A percentile compares a stretch with the other conserved stretches of the same genome.
phyloP scores from a whole-genome alignment of 2,329 filamentous ascomycete genomes.

The Arthrobotrys sphaeroides region DNA sequence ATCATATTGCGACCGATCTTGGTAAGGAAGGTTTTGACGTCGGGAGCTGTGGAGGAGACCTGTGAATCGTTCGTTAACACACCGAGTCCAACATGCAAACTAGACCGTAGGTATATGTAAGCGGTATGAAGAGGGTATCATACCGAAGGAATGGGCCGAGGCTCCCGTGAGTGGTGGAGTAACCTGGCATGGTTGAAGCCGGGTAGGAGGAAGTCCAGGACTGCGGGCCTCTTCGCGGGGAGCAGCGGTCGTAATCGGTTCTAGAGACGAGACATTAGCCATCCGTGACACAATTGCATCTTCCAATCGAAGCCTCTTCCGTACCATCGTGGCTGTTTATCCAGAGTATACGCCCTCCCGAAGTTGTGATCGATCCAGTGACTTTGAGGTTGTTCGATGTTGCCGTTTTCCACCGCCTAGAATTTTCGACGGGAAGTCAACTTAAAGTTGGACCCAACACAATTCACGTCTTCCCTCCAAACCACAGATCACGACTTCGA shows the following conservation, averaged over 20 bases:
- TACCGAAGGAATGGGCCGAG: constrained; percentile 43
- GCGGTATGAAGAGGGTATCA: neutral
- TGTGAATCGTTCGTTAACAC: constrained; percentile 46
- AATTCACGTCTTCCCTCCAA: neutral
- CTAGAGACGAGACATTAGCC: constrained; percentile 10
- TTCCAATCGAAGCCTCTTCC: neutral
- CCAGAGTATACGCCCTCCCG: neutral
- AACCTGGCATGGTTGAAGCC: constrained; percentile 48
- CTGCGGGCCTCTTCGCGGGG: constrained; percentile 25
- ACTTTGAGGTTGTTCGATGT: neutral
- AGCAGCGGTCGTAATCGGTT: constrained; percentile 44
- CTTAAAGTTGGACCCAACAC: constrained; percentile 18
- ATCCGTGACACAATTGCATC: neutral
- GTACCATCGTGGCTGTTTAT: constrained; percentile 27
- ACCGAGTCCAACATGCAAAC: neutral
- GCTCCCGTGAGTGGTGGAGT: constrained; percentile 40
- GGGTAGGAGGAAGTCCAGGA: constrained; percentile 34
- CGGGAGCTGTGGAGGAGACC: constrained; percentile 68
- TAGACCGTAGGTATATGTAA: neutral
- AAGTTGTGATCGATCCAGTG: neutral
- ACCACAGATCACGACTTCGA: neutral
- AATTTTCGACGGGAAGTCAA: constrained; percentile 3
- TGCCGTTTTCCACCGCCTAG: constrained; percentile 1
- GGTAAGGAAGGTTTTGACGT: constrained; percentile 84
- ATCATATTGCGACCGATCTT: constrained; percentile 88